Conservation (phyloP, 257 asterid species). For the Nicotiana tomentosiformis region DNA sequence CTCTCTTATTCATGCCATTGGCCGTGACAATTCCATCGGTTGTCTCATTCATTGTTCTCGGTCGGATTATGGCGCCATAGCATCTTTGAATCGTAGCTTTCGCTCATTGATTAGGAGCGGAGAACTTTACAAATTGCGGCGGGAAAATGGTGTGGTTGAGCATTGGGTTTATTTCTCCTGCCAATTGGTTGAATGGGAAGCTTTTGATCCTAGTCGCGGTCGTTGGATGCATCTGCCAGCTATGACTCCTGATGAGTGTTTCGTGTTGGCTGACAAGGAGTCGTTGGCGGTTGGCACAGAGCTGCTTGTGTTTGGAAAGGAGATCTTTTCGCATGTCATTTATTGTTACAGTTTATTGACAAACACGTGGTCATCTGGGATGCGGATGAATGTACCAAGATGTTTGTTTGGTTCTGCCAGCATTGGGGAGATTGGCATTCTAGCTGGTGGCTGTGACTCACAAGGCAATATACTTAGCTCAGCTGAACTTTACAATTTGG, state of each 20-base stretch:
- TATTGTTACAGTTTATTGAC: background rate
- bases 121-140: background rate
- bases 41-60: background rate
- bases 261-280: background rate
- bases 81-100: background rate
- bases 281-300: background rate
- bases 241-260: background rate
- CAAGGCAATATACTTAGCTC: background rate
- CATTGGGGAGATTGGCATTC: background rate
- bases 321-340: background rate
- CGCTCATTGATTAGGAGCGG: background rate
- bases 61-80: background rate
- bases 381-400: background rate
- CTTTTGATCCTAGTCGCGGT: background rate
- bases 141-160: background rate
- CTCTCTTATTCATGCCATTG: background rate
- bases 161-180: background rate
- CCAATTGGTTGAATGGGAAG: background rate
- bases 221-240: background rate
- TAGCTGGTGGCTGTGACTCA: background rate
- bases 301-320: background rate
- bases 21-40: background rate
- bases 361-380: background rate
- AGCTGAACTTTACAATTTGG: background rate
- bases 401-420: background rate